phyloP scores from a whole-genome alignment of 495 filamentous ascomycete species.

The Evansstolkia leycettana region DNA sequence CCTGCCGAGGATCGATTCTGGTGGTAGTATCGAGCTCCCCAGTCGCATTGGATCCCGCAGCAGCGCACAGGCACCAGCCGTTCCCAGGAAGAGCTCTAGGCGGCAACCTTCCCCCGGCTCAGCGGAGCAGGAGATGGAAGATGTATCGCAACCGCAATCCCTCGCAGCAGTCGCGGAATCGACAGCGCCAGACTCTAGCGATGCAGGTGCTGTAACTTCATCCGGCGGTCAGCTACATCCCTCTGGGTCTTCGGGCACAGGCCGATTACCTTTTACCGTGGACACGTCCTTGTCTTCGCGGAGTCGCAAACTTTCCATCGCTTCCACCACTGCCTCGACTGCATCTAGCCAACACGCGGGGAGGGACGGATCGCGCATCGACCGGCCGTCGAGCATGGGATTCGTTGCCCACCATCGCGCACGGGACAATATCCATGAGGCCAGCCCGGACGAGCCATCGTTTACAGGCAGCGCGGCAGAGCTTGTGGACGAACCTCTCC shows the following conservation, averaged over 20 bases:
- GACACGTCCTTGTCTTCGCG: conserved; percentile 40
- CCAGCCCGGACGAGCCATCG: conserved; percentile 41
- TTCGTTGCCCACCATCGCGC: conserved; percentile 61
- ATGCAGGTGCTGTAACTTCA: too few species aligned
- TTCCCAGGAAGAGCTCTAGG: conserved; percentile 54
- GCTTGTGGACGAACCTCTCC: conserved; percentile 25
- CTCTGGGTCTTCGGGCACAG: conserved; percentile 21
- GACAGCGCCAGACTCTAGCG: conserved; percentile 4
- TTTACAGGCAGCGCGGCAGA: conserved; percentile 38
- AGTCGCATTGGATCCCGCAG: conserved; percentile 50
- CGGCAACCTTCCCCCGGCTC: conserved; percentile 23
- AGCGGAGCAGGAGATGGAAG: conserved; percentile 4
- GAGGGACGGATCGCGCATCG: conserved; percentile 26
- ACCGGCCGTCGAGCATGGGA: conserved; percentile 55
- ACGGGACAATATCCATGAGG: conserved; percentile 44
- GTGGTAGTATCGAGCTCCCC: conserved; percentile 50
- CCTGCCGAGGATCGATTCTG: conserved; percentile 49
- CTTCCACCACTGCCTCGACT: conserved; percentile 33
- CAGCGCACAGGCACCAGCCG: conserved; percentile 31
- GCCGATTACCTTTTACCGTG: conserved; percentile 46
- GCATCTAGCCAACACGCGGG: conserved; percentile 27
- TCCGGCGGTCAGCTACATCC: conserved; percentile 12
- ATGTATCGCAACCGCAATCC: conserved; percentile 1
- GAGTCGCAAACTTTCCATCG: conserved; percentile 31
- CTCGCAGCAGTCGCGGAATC: conserved; percentile 16